Conservation (phyloP, 352 stramenopile species). For the Sclerospora graminicola region DNA sequence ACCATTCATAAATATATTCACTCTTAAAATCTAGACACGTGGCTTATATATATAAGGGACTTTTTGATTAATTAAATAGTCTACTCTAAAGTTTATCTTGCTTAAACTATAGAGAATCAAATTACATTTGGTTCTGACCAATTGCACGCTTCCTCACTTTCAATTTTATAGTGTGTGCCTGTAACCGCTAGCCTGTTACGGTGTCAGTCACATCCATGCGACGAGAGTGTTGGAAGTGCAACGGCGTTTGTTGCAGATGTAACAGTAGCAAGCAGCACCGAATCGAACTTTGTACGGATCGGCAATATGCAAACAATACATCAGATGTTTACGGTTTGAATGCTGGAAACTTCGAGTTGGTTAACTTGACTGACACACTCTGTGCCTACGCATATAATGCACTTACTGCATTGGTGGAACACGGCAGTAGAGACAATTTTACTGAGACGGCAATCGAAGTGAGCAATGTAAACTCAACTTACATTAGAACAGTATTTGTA, state of each 20-base stretch:
- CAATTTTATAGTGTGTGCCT: no score
- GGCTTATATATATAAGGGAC: no score
- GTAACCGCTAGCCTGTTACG: no score
- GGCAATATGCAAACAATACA: slow-evolving; percentile 41
- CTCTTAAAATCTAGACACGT: no score
- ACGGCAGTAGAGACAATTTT: slow-evolving; percentile 3
- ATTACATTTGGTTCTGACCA: no score
- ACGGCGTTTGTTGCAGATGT: slow-evolving; percentile 39
- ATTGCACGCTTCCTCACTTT: no score
- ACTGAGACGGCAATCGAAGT: slow-evolving; percentile 15
- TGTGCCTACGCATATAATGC: slow-evolving; percentile 22
- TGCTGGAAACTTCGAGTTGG: slow-evolving; percentile 23
- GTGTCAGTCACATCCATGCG: slow-evolving; percentile 30
- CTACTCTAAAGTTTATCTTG: no score
- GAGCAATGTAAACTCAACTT: slow-evolving; percentile 25
- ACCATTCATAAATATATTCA: no score
- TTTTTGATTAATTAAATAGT: no score
- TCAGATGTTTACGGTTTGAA: slow-evolving; percentile 22
- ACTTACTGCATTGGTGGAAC: slow-evolving; percentile 22
- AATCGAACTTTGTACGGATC: slow-evolving; percentile 37
- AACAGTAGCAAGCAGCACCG: slow-evolving; percentile 35
- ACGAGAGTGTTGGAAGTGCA: slow-evolving; percentile 20
- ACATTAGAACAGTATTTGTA: slow-evolving; percentile 33
- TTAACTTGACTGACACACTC: slow-evolving; percentile 30
- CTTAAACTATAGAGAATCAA: no score